Percentiles rank a stretch among this genome's conserved stretches.
These are phyloP conservation scores for Bruguiera parviflora DNA, from an alignment of 345 rosid species.

Conservation along the genomic window DNA sequence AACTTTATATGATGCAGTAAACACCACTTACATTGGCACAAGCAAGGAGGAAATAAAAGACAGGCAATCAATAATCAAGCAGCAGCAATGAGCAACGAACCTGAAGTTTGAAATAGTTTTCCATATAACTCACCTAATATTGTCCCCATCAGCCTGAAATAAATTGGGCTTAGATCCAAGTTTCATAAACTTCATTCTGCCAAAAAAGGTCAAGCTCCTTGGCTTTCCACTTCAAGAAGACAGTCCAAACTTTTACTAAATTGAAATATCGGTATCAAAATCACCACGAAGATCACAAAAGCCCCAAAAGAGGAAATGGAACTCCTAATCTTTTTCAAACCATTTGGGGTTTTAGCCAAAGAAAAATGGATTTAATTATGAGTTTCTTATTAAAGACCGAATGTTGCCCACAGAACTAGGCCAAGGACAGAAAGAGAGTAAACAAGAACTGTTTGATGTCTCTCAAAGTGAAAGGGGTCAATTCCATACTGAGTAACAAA, in stretches of 20 bases:
- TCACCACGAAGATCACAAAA: not conserved
- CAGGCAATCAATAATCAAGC: too few relatives aligned
- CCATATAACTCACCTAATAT: constrained; percentile 43
- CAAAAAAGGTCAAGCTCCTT: constrained; percentile 14
- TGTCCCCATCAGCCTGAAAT: constrained; percentile 61
- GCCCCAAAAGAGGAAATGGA: not conserved
- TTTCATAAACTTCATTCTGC: constrained; percentile 82
- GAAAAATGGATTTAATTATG: constrained; percentile 13
- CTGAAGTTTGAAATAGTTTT: too few relatives aligned
- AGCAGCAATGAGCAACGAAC: too few relatives aligned
- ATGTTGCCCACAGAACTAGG: constrained; percentile 35
- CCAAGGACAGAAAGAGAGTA: constrained; percentile 12
- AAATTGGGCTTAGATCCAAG: constrained; percentile 86
- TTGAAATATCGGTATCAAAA: not conserved
- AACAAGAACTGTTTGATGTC: constrained; percentile 11
- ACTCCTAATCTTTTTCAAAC: not conserved
- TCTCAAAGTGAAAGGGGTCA: constrained; percentile 29
- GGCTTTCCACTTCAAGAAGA: constrained; percentile 6
- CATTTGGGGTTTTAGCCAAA: not conserved
- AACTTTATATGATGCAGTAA: too few relatives aligned
- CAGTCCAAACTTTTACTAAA: constrained; percentile 10
- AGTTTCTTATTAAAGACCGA: constrained; percentile 34
- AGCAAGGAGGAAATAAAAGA: too few relatives aligned
- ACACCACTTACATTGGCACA: too few relatives aligned
- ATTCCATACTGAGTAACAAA: constrained; percentile 40